Conservation (phyloP, 73 alveolate genomes). For the Paraurostyla sp. region DNA sequence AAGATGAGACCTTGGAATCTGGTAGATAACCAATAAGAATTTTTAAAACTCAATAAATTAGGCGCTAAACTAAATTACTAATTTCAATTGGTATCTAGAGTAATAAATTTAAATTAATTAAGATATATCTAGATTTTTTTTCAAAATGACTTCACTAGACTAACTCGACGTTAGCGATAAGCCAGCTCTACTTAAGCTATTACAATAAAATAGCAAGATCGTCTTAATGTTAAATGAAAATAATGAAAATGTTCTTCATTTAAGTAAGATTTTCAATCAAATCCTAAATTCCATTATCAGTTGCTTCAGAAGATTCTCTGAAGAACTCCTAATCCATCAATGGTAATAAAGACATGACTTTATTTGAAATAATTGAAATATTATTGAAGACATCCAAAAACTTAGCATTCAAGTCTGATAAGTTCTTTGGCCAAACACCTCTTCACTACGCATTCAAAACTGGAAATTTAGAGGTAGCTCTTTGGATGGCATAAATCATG, state of each 20-base stretch:
- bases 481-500: slow-evolving; percentile 41
- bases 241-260: slow-evolving; percentile 31
- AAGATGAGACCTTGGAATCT: too few species aligned
- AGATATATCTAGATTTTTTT: neutral
- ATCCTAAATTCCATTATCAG: neutral
- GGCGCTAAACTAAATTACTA: too few species aligned
- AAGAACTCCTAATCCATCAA: slow-evolving; percentile 42
- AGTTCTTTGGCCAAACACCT: neutral
- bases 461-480: slow-evolving; percentile 53
- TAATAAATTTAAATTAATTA: too few species aligned
- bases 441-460: slow-evolving; percentile 50
- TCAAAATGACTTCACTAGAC: slow-evolving; percentile 21
- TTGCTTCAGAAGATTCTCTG: slow-evolving; percentile 37
- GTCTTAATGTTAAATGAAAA: slow-evolving; percentile 10
- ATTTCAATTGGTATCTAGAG: too few species aligned
- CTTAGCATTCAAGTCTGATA: slow-evolving; percentile 36
- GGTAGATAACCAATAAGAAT: too few species aligned
- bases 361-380: slow-evolving; percentile 21
- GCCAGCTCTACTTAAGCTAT: neutral
- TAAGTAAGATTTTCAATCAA: slow-evolving; percentile 27
- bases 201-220: neutral
- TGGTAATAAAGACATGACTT: slow-evolving; percentile 52
- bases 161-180: neutral
- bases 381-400: neutral
- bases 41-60: too few species aligned